Conservation (phyloP, 768 basidiomycete species). For the Rhodotorula graminis region DNA sequence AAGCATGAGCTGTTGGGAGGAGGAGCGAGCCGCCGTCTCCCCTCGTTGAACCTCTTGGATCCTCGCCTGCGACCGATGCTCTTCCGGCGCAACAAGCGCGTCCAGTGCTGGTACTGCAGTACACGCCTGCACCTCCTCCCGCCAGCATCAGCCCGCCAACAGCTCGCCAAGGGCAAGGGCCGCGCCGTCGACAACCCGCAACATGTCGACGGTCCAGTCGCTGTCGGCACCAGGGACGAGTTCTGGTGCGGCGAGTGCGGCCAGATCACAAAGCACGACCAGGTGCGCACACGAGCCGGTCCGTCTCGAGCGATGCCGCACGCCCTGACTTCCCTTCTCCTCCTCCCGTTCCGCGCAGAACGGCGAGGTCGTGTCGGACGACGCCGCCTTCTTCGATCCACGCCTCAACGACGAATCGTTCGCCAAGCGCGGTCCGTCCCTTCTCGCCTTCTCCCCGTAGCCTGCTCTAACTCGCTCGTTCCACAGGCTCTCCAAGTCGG, state of each 20-base stretch:
- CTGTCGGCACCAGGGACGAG: not conserved
- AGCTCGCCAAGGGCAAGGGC: slow-evolving; percentile 5
- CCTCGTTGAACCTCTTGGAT: not conserved
- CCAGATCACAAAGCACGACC: slow-evolving; percentile 65
- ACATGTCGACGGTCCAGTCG: not conserved
- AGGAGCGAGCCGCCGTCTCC: too few species aligned
- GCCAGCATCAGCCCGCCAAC: not conserved
- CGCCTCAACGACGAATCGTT: slow-evolving; percentile 65
- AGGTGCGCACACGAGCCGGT: not conserved
- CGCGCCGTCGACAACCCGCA: not conserved
- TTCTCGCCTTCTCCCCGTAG: not conserved
- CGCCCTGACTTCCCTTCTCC: not conserved
- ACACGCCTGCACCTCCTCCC: slow-evolving; percentile 16
- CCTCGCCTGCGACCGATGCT: not conserved
- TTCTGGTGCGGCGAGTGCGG: slow-evolving; percentile 40
- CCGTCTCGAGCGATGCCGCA: rapidly evolving
- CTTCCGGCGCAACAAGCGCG: not conserved
- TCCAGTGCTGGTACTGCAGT: slow-evolving; percentile 41
- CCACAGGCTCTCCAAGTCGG: slow-evolving; percentile 7
- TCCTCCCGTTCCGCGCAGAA: slow-evolving; percentile 41
- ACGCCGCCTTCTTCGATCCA: slow-evolving; percentile 83
- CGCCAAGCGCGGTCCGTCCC: slow-evolving; percentile 59
- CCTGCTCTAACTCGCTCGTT: too few species aligned
- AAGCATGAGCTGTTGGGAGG: not conserved
- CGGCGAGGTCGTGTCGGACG: slow-evolving; percentile 76